A percentile compares a stretch with the other conserved stretches of the same genome.
These are phyloP conservation scores for Crithidia expoeki DNA, from an alignment of 208 protist genomes.

Conservation along the genomic window DNA sequence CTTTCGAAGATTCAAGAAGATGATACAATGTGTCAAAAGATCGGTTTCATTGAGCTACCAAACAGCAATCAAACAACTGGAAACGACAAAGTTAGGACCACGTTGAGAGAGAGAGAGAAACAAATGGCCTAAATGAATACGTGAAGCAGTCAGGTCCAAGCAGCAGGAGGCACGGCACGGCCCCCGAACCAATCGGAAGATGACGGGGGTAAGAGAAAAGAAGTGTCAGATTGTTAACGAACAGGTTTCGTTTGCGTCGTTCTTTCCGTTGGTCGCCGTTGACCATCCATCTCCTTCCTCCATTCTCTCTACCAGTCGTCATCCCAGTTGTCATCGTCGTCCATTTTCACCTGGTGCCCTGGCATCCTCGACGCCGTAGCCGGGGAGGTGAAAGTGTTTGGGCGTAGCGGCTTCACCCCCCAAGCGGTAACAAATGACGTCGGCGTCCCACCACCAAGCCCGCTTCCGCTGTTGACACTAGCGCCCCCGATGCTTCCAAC, in stretches of 20 bases:
- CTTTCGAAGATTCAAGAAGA: too few relatives aligned
- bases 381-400: conserved; percentile 3
- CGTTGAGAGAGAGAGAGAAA: too few relatives aligned
- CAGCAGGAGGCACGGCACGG: too few relatives aligned
- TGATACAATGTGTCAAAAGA: too few relatives aligned
- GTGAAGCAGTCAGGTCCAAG: too few relatives aligned
- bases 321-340: conserved; percentile 64
- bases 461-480: background rate
- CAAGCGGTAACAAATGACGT: background rate
- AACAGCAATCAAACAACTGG: too few relatives aligned
- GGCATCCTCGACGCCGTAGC: background rate
- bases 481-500: background rate
- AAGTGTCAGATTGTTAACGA: background rate
- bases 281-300: background rate
- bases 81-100: too few relatives aligned
- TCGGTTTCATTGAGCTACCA: too few relatives aligned
- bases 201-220: background rate
- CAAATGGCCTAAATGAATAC: too few relatives aligned
- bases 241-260: background rate
- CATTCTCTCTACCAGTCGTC: conserved; percentile 47
- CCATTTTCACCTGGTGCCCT: conserved; percentile 29
- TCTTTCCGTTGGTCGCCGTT: background rate
- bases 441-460: background rate
- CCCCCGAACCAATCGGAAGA: too few relatives aligned
- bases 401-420: conserved; percentile 6